Conservation (phyloP, 768 basidiomycete genomes). For the Termitomyces sp. region DNA sequence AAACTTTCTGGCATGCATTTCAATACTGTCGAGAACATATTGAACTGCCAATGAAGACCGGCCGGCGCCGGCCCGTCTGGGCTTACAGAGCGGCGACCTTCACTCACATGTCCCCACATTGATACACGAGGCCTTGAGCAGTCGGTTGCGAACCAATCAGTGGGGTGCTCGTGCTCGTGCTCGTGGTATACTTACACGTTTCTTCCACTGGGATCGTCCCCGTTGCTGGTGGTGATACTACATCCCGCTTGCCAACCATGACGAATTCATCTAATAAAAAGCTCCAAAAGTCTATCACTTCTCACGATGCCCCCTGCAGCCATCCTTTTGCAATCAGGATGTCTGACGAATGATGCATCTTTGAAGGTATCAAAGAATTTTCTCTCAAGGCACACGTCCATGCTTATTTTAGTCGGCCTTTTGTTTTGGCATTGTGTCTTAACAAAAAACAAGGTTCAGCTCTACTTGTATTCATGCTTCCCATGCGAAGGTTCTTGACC, state of each 20-base stretch:
- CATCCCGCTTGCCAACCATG: neutral
- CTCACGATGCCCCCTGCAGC: neutral
- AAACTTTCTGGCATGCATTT: neutral
- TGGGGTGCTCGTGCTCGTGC: neutral
- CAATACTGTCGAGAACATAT: neutral
- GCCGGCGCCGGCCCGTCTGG: neutral
- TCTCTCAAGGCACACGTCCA: neutral
- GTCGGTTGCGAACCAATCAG: neutral
- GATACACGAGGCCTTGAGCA: neutral
- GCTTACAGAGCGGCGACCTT: neutral
- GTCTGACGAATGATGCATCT: neutral
- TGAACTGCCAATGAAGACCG: neutral
- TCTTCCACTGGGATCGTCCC: neutral
- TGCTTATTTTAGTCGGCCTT: neutral
- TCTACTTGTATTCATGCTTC: neutral
- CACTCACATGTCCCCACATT: neutral
- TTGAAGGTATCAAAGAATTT: neutral
- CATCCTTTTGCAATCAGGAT: neutral
- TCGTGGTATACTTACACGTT: neutral
- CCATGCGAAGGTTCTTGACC: neutral
- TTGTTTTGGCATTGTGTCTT: neutral
- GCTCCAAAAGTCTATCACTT: neutral
- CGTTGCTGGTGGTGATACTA: neutral
- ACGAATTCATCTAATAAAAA: neutral
- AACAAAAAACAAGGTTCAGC: neutral